Conservation (phyloP, 371 early-diverging fungal genomes). For the Mortierella sp. region DNA sequence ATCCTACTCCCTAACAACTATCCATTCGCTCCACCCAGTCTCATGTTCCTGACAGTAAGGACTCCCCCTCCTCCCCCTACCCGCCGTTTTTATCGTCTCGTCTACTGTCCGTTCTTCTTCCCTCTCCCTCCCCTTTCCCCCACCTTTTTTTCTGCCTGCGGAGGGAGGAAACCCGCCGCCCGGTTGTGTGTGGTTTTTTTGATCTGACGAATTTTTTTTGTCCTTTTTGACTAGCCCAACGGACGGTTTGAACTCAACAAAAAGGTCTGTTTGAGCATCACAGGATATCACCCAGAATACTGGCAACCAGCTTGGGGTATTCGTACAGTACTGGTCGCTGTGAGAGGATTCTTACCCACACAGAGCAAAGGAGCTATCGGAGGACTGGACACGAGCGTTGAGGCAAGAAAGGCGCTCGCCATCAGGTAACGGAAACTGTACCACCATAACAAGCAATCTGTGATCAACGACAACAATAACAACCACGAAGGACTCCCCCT, state of each 20-base stretch:
- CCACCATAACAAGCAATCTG: too few species aligned
- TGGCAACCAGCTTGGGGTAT: conserved; percentile 97
- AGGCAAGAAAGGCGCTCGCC: conserved; percentile 74
- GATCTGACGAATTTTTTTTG: too few species aligned
- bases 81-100: too few species aligned
- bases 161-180: too few species aligned
- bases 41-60: conserved; percentile 86
- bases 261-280: conserved; percentile 93
- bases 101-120: too few species aligned
- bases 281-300: conserved; percentile 91
- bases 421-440: conserved; percentile 52
- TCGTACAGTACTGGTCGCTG: conserved; percentile 87
- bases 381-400: conserved; percentile 78
- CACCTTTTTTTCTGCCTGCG: too few species aligned
- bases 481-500: too few species aligned
- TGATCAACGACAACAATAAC: neutral
- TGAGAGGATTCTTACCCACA: conserved; percentile 81
- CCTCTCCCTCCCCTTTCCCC: too few species aligned
- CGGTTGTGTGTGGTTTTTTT: too few species aligned
- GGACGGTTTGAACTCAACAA: conserved; percentile 92
- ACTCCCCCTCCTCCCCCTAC: too few species aligned
- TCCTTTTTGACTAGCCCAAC: conserved; percentile 65
- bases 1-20: conserved; percentile 88
- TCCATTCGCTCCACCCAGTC: conserved; percentile 93
- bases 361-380: conserved; percentile 88